Base-by-base conservation (phyloP, 768 basidiomycete species). In the Russula emetica region DNA sequence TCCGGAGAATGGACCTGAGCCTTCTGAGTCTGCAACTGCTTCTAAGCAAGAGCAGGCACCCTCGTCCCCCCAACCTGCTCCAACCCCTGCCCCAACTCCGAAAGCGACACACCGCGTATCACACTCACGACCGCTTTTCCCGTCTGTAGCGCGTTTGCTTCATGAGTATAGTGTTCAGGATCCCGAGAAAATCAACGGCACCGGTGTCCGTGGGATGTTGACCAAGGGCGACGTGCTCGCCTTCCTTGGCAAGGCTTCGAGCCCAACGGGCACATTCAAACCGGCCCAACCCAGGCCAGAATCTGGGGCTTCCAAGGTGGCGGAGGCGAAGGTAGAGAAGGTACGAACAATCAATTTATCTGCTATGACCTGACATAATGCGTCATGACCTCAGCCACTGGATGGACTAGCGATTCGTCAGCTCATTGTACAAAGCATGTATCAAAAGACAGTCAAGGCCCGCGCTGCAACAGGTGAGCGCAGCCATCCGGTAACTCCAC, bases 181-280 rank as follows among this genome's bases (percentile, higher is more conserved):
- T 66, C 76, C 83, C 26, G 82, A 83, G 57, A 78, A 79, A 60
- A 90, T 99, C 72, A 88, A 87, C 66, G 94, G 90, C 7, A 96
- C 94, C 2, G 96, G 96, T 55, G 79, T 91, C 58, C 82, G 90
- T 42, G 96, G 97, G 16, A 95, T 94, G 88, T 74, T 98, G 64
- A 98, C 95, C 54, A 98, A 98, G 74, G 97, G 97, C 13, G 96
- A 99, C 72, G 87, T 98, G 1, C 81, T 99, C 32, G 78, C 92
- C 3, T 86, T 85, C 75, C 79, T 97, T 6, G 96, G 96, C 22
- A 86, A 87, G 74, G 90, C 94, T 22, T 86, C 86, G 13, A 79
- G 81, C 40, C 90, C 93, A 0, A 78, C 81, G 22, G 93, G 92
- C 42, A 89, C 90, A 3, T 90, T 80, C 76, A 87, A 86, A 72